Evolutionary conservation across 768 basidiomycete species (phyloP).

Genomic region (Hericium rajendrae): DNA sequence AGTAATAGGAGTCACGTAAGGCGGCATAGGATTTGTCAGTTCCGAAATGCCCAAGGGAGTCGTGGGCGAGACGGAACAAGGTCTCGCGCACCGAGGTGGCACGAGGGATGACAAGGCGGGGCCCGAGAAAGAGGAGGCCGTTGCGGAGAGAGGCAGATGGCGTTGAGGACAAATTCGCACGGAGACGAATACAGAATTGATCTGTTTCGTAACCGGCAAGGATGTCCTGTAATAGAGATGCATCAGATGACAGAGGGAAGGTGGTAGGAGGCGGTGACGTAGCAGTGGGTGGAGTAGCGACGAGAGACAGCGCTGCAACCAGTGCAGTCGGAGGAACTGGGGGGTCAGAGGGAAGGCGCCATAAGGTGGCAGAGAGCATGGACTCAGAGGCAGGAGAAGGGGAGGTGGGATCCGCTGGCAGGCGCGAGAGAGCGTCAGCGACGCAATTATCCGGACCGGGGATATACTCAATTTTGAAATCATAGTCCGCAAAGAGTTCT

Average conservation of each 20-base stretch:
- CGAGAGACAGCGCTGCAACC: not conserved
- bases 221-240: not conserved
- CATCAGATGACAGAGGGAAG: not conserved
- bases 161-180: not conserved
- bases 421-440: not conserved
- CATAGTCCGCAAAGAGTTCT: not conserved
- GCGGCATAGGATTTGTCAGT: not conserved
- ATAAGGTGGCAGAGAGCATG: no score
- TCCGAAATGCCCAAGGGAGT: not conserved
- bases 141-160: not conserved
- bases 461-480: not conserved
- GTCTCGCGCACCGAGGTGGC: not conserved
- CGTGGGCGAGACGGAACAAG: not conserved
- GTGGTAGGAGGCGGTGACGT: no score
- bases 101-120: not conserved
- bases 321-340: no score
- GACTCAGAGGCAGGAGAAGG: no score
- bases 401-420: no score
- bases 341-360: no score
- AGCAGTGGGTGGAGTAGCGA: not conserved
- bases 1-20: not conserved
- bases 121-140: not conserved
- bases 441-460: not conserved
- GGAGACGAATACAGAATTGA: not conserved
- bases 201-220: not conserved